phyloP scores from a whole-genome alignment of 805 yeast species.

The Saturnispora kantuleensis region DNA sequence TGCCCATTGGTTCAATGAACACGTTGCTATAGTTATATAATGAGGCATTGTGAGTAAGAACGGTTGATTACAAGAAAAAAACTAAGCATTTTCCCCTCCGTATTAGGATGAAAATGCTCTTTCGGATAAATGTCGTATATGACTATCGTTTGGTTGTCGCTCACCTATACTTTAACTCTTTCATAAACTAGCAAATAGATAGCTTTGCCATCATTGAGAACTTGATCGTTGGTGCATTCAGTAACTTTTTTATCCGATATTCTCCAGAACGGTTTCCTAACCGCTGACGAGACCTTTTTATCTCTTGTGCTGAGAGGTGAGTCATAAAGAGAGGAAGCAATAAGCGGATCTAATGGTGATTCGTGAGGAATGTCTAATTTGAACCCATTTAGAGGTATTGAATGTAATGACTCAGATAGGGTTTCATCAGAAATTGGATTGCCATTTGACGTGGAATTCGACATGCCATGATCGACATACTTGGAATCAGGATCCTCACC shows the following conservation, averaged over 20 bases:
- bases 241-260: constrained; percentile 66
- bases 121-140: no score
- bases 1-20: constrained; percentile 98
- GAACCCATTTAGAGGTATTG: no score
- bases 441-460: no score
- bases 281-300: constrained; percentile 45
- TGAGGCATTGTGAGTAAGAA: constrained; percentile 53
- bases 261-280: constrained; percentile 69
- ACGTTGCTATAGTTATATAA: constrained; percentile 80
- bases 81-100: background rate
- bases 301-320: constrained; percentile 7
- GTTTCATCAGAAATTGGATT: no score
- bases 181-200: constrained; percentile 85
- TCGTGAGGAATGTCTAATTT: no score
- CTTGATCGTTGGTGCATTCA: constrained; percentile 49
- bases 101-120: background rate
- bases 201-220: constrained; percentile 60
- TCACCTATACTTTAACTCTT: background rate
- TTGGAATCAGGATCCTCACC: no score
- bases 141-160: background rate
- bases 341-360: no score
- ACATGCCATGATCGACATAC: no score
- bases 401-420: no score
- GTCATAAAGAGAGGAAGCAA: no score
- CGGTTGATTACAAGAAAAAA: background rate